These are phyloP conservation scores for Plasmodium coatneyi DNA, from an alignment of 169 alveolate genomes.

Conservation along the genomic window DNA sequence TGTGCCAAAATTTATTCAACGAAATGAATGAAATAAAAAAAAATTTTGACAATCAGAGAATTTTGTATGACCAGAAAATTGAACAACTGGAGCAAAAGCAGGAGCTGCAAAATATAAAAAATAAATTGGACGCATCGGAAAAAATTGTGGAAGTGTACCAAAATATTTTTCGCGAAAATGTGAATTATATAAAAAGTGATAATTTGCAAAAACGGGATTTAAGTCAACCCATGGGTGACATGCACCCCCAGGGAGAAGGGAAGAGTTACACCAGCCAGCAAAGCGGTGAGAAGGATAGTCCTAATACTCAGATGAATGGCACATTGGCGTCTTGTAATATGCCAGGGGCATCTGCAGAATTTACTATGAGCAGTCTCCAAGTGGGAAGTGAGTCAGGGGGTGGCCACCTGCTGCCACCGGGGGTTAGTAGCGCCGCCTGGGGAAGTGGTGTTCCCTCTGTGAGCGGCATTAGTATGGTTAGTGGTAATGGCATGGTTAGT, in stretches of 20 bases:
- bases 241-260: not conserved
- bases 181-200: slow-evolving; percentile 22
- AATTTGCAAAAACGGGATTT: not conserved
- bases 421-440: too few relatives aligned
- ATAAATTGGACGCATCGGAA: slow-evolving; percentile 63
- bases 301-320: not conserved
- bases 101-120: slow-evolving; percentile 59
- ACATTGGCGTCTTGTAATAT: not conserved
- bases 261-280: not conserved
- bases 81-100: slow-evolving; percentile 43
- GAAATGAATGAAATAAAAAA: slow-evolving; percentile 63
- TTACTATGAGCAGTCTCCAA: not conserved
- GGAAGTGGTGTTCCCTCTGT: too few relatives aligned
- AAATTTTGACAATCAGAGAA: slow-evolving; percentile 51
- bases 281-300: not conserved
- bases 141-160: slow-evolving; percentile 62
- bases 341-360: not conserved
- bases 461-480: not conserved
- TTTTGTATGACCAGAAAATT: slow-evolving; percentile 36
- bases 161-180: slow-evolving; percentile 48
- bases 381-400: not conserved
- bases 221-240: not conserved
- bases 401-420: too few relatives aligned
- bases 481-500: not conserved
- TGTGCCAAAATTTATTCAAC: slow-evolving; percentile 21